Base-by-base conservation (phyloP, 495 filamentous ascomycete genomes). In the Copromyces sp. region DNA sequence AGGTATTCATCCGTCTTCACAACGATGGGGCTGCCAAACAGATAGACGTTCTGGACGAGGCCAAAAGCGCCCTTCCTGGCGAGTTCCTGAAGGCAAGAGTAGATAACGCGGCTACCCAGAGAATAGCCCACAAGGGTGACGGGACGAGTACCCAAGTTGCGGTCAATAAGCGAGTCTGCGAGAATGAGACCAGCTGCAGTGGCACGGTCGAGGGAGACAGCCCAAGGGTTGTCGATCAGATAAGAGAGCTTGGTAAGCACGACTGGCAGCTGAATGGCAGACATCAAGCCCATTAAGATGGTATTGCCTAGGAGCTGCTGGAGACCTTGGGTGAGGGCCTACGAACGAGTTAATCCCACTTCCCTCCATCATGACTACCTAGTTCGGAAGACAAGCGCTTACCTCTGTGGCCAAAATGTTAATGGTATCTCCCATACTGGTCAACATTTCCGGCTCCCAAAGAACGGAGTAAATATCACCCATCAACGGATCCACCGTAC, bases 391-490 rank as follows among this genome's bases (percentile, higher is more conserved):
- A 47, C 39, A 24, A 61, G 69, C n/a, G 44, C 87, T 83, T 83
- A 96, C 94, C 89, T 99, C 95, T 47, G 96, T 98, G 71, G 96
- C 95, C 68, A 99, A 86, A 80, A 99, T 98, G 75, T 97, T 97
- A 76, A 99, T 98, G 32, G 95, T 99, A 71, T 94, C 91, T 86
- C 95, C 95, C 92, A 97, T 98, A 78, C 92, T 95, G 68, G 88
- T 91, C 74, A 99, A 87, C 94, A 99, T 97, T 75, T 99, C 95
- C 4, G 95, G 96, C 81, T 99, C 95, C 96, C 96, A 99, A 70
- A 95, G 85, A 9, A 99, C 90, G 0, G 96, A 98, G 82, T 98
- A 99, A 29, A 99, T 88, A 83, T 99, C 95, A 40, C 95, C 95
- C 95, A 99, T 98, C 73, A 98, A 89, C 0, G 95, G 94, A 80